Base-by-base conservation (phyloP, 768 basidiomycete genomes). In the Suillus americanus region DNA sequence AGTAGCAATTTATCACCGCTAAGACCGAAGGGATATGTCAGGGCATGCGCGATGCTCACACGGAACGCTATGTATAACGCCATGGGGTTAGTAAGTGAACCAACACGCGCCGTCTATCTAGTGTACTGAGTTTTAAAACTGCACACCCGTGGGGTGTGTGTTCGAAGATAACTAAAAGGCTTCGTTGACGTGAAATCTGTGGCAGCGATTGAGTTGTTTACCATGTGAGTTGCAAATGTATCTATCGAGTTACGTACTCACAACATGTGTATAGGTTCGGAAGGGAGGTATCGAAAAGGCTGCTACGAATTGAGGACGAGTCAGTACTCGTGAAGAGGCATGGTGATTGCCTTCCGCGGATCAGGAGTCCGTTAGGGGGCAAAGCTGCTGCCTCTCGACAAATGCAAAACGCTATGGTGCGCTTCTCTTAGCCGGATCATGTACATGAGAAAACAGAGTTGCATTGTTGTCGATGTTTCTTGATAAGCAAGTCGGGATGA, bases 81-180 rank as follows among this genome's bases (percentile, higher is more conserved):
- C 38, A 59, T 59, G 57, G 40, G 25, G 57, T 20, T 41, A 10
- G 57, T 28, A 40, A 25, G 18, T n/a, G 25, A 25, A 41, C 12
- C 18, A 16, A 59, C 40, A 13, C n/a, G 56, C 25, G 38, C 38
- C 56, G 38, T 57, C 56, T 57, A 57, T 40, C 56, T 57, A 18
- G n/a, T 56, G 55, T 3, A 23, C 14, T 38, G 37, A 12, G 16
- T 41, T 59, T 28, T 30, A 59, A 40, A 59, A 30, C 75, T 73
- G 71, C 68, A 64, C 73, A 62, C 68, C 57, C 67, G 71, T 66
- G 75, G 73, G 71, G n/a, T n/a, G 75, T 65, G 66, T 63, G 0
- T 40, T 63, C 16, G 60, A 64, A 71, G 60, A 20, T 68, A 55
- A 60, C n/a, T 28, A 38, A 43, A 54, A 28, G 2, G 28, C 13